Base-by-base conservation (phyloP, 352 stramenopile species). In the Phytopythium litorale region DNA sequence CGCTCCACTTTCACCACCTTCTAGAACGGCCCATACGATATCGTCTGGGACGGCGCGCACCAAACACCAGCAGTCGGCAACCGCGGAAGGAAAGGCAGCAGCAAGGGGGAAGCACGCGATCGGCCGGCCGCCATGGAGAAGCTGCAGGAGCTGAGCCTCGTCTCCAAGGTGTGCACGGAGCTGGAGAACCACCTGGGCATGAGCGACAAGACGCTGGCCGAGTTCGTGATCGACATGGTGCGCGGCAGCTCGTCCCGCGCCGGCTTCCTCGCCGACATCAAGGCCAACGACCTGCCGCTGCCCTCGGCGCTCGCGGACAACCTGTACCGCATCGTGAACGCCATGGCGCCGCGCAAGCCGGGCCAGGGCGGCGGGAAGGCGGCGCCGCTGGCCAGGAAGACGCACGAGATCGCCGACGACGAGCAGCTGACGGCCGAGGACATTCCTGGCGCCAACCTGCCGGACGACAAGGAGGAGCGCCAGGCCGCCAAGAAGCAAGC, bases 151-250 rank as follows among this genome's bases (percentile, higher is more conserved):
- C 79, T 96, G 55, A 94, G 84, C 62, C 67, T 96, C 60, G 70
- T 96, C 70, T 96, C 84, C 66, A 96, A 96, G 79, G 78, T 96
- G 61, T 94, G 86, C 69, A 86, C 78, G 66, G 84, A 91, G 72
- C 76, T 96, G 58, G 87, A 94, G 67, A 94, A 98, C 73, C 84
- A 96, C 61, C 74, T 99, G 56, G 93, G 94, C 42, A 89, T 99
- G 72, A 94, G 89, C 60, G 97, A 99, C 75, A 97, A 97, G 68
- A 99, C 96, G 38, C 79, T 99, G 55, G 89, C 97, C 13, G 96
- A 99, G 83, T 99, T 98, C 64, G 84, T 99, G 37, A 97, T 98
- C 67, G 82, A 97, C 63, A 72, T 97, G 60, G 87, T 96, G 50
- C 82, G 91, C 53, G 71, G 88, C 46, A 89, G 76, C 68, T 56